Conservation (phyloP, 352 stramenopile genomes). For the Globisporangium recalcitrans region DNA sequence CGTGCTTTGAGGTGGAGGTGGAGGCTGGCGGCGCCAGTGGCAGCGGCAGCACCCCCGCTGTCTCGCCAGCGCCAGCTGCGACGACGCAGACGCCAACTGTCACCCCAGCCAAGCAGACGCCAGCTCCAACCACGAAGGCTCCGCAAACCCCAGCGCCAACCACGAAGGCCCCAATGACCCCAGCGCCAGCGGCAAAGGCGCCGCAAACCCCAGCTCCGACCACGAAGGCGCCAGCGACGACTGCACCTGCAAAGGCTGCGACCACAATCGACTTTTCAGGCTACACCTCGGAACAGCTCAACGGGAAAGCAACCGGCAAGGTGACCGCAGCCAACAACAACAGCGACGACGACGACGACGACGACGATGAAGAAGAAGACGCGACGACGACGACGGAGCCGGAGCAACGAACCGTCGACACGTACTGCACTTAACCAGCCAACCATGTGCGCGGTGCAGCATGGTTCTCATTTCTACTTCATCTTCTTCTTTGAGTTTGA, state of each 20-base stretch:
- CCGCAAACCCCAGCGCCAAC: neutral
- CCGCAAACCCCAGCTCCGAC: neutral
- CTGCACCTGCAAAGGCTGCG: slow-evolving; percentile 2
- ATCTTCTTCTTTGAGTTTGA: neutral
- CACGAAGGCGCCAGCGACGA: slow-evolving; percentile 1
- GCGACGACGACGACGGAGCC: neutral
- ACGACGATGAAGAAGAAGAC: neutral
- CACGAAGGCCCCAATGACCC: neutral
- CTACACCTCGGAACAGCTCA: slow-evolving; percentile 13
- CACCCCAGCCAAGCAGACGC: slow-evolving; percentile 7
- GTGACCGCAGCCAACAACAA: neutral
- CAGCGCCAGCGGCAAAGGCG: neutral
- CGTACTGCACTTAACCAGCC: slow-evolving; percentile 2
- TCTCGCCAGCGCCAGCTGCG: slow-evolving; percentile 6
- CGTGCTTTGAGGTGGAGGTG: slow-evolving; percentile 66
- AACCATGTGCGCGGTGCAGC: neutral
- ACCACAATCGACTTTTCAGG: slow-evolving; percentile 11
- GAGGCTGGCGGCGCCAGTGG: slow-evolving; percentile 16
- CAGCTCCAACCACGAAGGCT: slow-evolving; percentile 8
- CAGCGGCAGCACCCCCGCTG: slow-evolving; percentile 3
- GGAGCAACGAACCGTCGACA: neutral
- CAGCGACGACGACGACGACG: neutral
- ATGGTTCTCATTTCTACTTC: neutral
- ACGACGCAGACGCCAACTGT: slow-evolving; percentile 9
- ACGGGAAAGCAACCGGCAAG: neutral